A percentile compares a stretch with the other conserved stretches of the same genome.
Evolutionary conservation across 495 filamentous ascomycete genomes (phyloP).

Genomic region (Wilcoxina mikolae): DNA sequence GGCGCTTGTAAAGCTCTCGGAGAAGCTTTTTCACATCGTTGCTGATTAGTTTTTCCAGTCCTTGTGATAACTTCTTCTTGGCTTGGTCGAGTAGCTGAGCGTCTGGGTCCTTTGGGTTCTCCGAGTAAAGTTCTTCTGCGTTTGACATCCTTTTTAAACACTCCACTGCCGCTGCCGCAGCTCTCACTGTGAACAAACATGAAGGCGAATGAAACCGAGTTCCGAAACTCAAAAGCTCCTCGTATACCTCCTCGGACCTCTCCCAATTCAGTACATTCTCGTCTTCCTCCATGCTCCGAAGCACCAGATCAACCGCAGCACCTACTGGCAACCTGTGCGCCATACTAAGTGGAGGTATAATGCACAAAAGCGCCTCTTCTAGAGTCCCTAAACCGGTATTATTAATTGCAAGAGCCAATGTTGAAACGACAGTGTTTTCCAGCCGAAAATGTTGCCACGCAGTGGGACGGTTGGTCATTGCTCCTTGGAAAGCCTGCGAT

Average conservation of each 20-base stretch:
- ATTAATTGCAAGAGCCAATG: neutral
- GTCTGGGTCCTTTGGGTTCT: neutral
- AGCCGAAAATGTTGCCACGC: slow-evolving; percentile 6
- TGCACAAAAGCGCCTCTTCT: neutral
- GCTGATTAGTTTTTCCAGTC: neutral
- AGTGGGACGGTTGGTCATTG: neutral
- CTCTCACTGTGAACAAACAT: neutral
- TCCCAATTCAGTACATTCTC: neutral
- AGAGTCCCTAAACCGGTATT: slow-evolving; percentile 1
- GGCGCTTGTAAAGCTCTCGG: neutral
- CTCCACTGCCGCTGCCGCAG: neutral
- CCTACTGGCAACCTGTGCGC: neutral
- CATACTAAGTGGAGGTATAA: slow-evolving; percentile 1
- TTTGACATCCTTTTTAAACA: neutral
- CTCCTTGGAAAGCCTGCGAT: neutral
- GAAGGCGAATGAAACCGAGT: neutral
- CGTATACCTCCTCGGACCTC: neutral
- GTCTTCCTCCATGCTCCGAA: neutral
- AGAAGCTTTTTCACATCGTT: neutral
- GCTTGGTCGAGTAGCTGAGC: neutral
- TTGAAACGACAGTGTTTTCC: neutral
- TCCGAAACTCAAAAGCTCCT: neutral
- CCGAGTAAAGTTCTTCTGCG: neutral
- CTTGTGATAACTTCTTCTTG: neutral
- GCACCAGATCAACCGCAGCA: slow-evolving; percentile 3